Percentiles rank a stretch among this genome's conserved stretches.
Evolutionary conservation across 2,329 filamentous ascomycete species (phyloP).

Genomic region (Zymoseptoria crescenta): DNA sequence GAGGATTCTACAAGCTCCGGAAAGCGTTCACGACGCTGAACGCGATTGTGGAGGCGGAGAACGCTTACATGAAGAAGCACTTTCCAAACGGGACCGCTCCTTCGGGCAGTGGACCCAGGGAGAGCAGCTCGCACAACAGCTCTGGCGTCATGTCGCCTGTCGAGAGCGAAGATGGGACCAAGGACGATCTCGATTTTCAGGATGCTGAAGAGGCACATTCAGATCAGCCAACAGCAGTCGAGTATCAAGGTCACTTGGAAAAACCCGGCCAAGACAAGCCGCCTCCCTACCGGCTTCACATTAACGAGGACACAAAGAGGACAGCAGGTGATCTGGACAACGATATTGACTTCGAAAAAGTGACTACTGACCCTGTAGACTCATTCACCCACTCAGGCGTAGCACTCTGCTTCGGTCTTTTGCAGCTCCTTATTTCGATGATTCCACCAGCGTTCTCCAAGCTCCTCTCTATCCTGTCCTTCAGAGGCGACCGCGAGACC

Average conservation of each 20-base stretch:
- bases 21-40: constrained; percentile 83
- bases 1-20: constrained; percentile 84
- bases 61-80: constrained; percentile 44
- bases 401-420: constrained; percentile 81
- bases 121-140: constrained; percentile 3
- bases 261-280: constrained; percentile 21
- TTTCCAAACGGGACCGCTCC: constrained; percentile 6
- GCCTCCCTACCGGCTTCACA: neutral
- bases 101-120: neutral
- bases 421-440: constrained; percentile 83
- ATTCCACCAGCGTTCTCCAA: constrained; percentile 85
- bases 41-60: constrained; percentile 67
- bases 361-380: constrained; percentile 65
- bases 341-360: constrained; percentile 54
- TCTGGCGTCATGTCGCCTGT: constrained; percentile 14
- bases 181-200: constrained; percentile 46
- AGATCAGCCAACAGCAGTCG: constrained; percentile 39
- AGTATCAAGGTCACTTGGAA: constrained; percentile 42
- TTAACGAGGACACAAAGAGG: constrained; percentile 58
- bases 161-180: constrained; percentile 20
- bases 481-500: constrained; percentile 75
- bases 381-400: constrained; percentile 82
- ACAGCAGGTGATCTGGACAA: constrained; percentile 27
- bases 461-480: constrained; percentile 80
- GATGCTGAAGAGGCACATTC: constrained; percentile 47